A percentile compares a stretch with the other conserved stretches of the same genome.
These are phyloP conservation scores for Metarhizium anisopliae DNA, from an alignment of 2,329 filamentous ascomycete genomes.

Conservation along the genomic window DNA sequence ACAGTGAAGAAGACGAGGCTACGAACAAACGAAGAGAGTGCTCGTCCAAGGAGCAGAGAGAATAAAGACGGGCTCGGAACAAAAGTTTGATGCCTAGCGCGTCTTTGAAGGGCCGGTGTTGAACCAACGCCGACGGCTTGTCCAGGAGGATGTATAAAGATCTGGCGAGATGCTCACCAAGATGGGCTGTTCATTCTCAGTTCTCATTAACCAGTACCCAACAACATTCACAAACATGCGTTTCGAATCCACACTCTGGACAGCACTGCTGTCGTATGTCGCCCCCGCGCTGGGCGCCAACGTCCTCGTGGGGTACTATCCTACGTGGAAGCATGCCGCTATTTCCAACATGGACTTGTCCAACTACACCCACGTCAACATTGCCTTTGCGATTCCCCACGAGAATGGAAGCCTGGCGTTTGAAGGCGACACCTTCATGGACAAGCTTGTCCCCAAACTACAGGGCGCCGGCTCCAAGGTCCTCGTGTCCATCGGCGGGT, in stretches of 20 bases:
- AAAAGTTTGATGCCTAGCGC: no score
- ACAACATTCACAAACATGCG: neutral
- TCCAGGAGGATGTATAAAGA: no score
- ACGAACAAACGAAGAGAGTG: no score
- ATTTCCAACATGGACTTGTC: slow-evolving; percentile 2
- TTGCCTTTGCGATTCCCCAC: slow-evolving; percentile 7
- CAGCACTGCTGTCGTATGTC: neutral
- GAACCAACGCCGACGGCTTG: no score
- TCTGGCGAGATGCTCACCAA: no score
- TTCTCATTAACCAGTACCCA: no score
- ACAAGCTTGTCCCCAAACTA: neutral
- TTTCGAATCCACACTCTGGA: neutral
- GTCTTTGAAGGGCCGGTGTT: no score
- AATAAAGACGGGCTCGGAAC: no score
- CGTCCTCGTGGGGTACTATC: slow-evolving; percentile 5
- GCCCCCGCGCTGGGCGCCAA: neutral
- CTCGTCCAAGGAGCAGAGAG: no score
- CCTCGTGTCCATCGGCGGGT: slow-evolving; percentile 7
- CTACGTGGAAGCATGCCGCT: slow-evolving; percentile 1
- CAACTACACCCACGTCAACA: slow-evolving; percentile 8
- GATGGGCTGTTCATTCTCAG: no score
- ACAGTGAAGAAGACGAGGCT: no score
- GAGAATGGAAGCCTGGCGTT: slow-evolving; percentile 1
- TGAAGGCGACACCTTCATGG: slow-evolving; percentile 1
- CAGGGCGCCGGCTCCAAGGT: slow-evolving; percentile 6